These are phyloP conservation scores for Phenoliferia sp. DNA, from an alignment of 1,284 basidiomycete genomes.

Conservation along the genomic window DNA sequence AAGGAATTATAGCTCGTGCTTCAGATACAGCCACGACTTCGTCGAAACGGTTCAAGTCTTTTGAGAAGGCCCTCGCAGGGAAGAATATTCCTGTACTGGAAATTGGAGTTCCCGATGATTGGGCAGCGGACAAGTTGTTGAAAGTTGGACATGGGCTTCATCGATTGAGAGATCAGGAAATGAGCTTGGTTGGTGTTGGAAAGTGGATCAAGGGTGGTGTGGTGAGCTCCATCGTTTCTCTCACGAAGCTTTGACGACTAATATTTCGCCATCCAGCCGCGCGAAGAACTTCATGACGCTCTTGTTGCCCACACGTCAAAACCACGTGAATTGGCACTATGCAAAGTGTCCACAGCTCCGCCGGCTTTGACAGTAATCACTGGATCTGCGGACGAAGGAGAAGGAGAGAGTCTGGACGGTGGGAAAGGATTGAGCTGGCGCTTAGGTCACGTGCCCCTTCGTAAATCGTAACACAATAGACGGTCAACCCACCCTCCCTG, in stretches of 20 bases:
- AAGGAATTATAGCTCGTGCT: neutral
- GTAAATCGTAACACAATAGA: neutral
- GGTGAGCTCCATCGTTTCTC: neutral
- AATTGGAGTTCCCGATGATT: neutral
- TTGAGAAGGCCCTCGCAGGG: neutral
- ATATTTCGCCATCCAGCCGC: neutral
- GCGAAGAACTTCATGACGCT: neutral
- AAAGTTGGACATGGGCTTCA: neutral
- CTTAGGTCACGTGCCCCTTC: neutral
- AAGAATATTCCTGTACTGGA: neutral
- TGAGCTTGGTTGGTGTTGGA: neutral
- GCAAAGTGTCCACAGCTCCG: neutral
- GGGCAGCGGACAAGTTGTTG: neutral
- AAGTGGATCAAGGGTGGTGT: neutral
- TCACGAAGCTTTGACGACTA: too few species aligned
- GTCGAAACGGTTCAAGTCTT: neutral
- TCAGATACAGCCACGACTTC: neutral
- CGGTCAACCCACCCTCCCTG: too few species aligned
- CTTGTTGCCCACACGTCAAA: neutral
- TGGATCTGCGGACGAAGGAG: neutral
- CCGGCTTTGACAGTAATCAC: neutral
- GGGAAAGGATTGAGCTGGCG: neutral
- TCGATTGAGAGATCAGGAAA: neutral
- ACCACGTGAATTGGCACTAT: neutral
- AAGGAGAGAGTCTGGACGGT: neutral